phyloP scores from a whole-genome alignment of 495 filamentous ascomycete species.

The Penicillium egyptiacum region DNA sequence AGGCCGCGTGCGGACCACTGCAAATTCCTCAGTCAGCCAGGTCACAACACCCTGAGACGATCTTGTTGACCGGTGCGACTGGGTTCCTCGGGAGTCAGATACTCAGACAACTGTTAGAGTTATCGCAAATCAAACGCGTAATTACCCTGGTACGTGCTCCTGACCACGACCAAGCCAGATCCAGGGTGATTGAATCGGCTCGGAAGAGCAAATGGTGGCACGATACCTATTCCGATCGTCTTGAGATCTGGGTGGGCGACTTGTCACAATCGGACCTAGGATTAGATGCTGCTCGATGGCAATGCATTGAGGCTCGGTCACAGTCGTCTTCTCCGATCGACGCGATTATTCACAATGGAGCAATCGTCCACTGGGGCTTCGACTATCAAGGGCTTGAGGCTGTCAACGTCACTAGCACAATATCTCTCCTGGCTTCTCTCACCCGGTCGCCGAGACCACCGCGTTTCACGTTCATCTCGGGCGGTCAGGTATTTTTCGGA shows the following conservation, averaged over 20 bases:
- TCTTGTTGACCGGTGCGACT: conserved; percentile 1
- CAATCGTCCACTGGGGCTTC: conserved; percentile 43
- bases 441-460: conserved; percentile 5
- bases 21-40: neutral
- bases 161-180: neutral
- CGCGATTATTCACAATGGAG: conserved; percentile 75
- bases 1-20: neutral
- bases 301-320: neutral
- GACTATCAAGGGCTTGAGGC: conserved; percentile 34
- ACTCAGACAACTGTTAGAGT: neutral
- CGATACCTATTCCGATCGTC: neutral
- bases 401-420: conserved; percentile 37
- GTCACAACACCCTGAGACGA: neutral
- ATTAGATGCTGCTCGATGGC: neutral
- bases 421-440: conserved; percentile 25
- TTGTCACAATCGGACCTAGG: neutral
- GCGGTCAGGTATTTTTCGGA: conserved; percentile 11
- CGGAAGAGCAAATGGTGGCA: conserved; percentile 4
- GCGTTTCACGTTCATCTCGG: conserved; percentile 25
- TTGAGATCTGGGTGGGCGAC: conserved; percentile 1
- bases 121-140: neutral
- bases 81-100: conserved; percentile 1
- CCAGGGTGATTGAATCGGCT: neutral
- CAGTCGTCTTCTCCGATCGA: conserved; percentile 35
- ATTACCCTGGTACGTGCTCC: neutral